phyloP scores from a whole-genome alignment of 805 yeast genomes.

The Yarrowia hollandica region DNA sequence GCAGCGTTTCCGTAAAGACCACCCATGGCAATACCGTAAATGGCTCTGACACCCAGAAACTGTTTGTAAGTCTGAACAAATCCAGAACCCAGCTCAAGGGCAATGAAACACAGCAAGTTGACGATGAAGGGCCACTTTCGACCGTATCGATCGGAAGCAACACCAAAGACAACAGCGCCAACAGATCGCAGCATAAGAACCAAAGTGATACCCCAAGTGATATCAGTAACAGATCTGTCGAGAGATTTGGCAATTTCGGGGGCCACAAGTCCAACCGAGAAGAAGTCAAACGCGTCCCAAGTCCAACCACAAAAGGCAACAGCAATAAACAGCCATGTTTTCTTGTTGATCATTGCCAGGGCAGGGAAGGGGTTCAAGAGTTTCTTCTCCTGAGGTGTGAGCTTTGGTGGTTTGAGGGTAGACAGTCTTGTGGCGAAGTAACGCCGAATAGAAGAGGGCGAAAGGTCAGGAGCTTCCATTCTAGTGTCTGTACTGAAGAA shows the following conservation, averaged over 20 bases:
- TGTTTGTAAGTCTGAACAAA: slow-evolving; percentile 59
- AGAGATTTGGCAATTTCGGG: slow-evolving; percentile 52
- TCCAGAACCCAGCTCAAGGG: slow-evolving; percentile 65
- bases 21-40: slow-evolving; percentile 72
- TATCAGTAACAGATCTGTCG: slow-evolving; percentile 47
- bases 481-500: background rate
- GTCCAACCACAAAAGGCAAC: slow-evolving; percentile 68
- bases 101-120: slow-evolving; percentile 53
- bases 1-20: slow-evolving; percentile 67
- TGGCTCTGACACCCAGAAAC: slow-evolving; percentile 61
- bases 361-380: slow-evolving; percentile 63
- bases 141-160: slow-evolving; percentile 60
- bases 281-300: slow-evolving; percentile 72
- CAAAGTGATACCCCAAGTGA: slow-evolving; percentile 73
- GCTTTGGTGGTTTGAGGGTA: slow-evolving; percentile 39
- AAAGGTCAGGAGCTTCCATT: slow-evolving; percentile 34
- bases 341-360: slow-evolving; percentile 48
- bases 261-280: slow-evolving; percentile 59
- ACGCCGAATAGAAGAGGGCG: slow-evolving; percentile 34
- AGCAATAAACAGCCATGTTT: slow-evolving; percentile 61
- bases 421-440: slow-evolving; percentile 41
- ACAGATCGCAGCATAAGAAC: slow-evolving; percentile 71
- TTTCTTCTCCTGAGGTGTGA: slow-evolving; percentile 31
- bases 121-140: slow-evolving; percentile 64
- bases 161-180: slow-evolving; percentile 68